Evolutionary conservation across 768 basidiomycete species (phyloP).

Genomic region (Agaricus sinodeliciosus): DNA sequence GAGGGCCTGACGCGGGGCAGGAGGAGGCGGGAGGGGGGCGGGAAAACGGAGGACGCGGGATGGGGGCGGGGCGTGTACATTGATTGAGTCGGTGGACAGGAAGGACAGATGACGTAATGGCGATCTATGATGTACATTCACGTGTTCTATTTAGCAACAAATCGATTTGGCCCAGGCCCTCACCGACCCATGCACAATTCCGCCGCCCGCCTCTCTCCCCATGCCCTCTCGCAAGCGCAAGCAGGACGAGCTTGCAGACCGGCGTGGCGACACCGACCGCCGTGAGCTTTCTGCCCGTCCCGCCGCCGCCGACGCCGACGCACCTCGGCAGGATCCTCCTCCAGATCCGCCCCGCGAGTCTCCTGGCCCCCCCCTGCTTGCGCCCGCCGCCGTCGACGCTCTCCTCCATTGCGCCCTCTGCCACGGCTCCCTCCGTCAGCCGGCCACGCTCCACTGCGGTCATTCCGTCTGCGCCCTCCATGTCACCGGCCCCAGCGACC

Average conservation of each 20-base stretch:
- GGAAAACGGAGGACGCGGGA: conserved; percentile 7
- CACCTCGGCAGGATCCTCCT: no score
- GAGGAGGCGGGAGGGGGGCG: conserved; percentile 18
- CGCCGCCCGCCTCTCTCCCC: neutral
- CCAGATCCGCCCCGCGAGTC: no score
- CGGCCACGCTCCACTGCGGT: conserved; percentile 73
- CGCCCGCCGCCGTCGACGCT: conserved; percentile 19
- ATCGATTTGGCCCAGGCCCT: conserved; percentile 4
- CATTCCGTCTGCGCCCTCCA: conserved; percentile 75
- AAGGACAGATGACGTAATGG: conserved; percentile 5
- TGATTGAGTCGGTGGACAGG: neutral
- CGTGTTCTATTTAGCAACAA: conserved; percentile 11
- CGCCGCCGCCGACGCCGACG: no score
- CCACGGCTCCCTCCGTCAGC: conserved; percentile 47
- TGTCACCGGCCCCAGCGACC: conserved; percentile 16
- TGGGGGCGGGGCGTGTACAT: conserved; percentile 5
- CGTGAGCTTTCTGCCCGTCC: no score
- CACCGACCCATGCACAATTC: neutral
- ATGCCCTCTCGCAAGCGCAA: conserved; percentile 8
- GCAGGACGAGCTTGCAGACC: neutral
- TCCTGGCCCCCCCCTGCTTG: conserved; percentile 10
- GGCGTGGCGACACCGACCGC: no score
- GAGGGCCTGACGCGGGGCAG: conserved; percentile 15
- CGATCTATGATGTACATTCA: neutral
- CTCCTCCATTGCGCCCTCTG: conserved; percentile 55